Evolutionary conservation across 495 filamentous ascomycete species (phyloP).

Genomic region (Clohesyomyces aquaticus): DNA sequence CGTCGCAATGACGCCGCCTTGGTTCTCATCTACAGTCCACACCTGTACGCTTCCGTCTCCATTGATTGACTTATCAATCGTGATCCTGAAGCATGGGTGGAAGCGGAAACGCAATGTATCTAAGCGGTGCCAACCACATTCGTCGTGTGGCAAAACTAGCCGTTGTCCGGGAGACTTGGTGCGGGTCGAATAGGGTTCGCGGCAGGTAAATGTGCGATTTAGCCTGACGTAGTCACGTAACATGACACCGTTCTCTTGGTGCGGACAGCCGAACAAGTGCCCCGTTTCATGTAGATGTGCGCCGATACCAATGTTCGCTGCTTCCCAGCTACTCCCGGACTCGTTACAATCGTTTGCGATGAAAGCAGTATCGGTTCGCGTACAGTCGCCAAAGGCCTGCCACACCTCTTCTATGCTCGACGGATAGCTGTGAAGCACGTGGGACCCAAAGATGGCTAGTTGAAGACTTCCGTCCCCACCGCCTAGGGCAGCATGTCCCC

Average conservation of each 20-base stretch:
- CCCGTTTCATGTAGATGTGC: constrained; percentile 89
- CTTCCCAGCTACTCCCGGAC: constrained; percentile 86
- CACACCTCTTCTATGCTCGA: constrained; percentile 82
- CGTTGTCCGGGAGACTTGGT: constrained; percentile 79
- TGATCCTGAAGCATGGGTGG: constrained; percentile 87
- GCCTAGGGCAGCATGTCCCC: constrained; percentile 80
- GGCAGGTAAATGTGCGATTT: constrained; percentile 77
- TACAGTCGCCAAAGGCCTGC: constrained; percentile 84
- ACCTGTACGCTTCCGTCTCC: constrained; percentile 80
- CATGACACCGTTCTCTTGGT: constrained; percentile 88
- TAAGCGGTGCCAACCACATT: constrained; percentile 86
- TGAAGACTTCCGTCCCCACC: constrained; percentile 71
- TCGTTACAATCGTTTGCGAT: constrained; percentile 85
- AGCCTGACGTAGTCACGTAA: constrained; percentile 79
- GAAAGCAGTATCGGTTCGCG: constrained; percentile 76
- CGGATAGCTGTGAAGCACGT: constrained; percentile 85
- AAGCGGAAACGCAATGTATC: constrained; percentile 85
- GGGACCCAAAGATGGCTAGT: constrained; percentile 87
- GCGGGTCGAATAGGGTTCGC: constrained; percentile 80
- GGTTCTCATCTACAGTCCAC: constrained; percentile 83
- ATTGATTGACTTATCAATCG: constrained; percentile 65
- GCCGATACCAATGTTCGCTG: constrained; percentile 87
- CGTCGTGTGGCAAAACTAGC: constrained; percentile 70
- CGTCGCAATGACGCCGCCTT: constrained; percentile 69
- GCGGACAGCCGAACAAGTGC: constrained; percentile 84